These are phyloP conservation scores for Cenchrus fungigraminus DNA, from an alignment of 176 grass and related monocot species.

Conservation along the genomic window DNA sequence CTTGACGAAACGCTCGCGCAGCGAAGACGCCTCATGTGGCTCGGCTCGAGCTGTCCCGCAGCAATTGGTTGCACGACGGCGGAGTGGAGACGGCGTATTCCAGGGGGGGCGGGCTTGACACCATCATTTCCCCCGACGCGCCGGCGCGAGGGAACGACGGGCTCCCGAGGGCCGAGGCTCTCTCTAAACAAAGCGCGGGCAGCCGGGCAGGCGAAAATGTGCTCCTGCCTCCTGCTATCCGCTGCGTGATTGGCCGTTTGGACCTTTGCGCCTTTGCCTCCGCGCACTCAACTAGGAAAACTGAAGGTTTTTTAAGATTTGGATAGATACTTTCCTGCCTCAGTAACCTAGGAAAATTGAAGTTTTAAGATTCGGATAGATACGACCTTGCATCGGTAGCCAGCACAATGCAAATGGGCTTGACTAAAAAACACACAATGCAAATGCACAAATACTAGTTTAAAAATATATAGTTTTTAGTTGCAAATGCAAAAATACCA, in stretches of 20 bases:
- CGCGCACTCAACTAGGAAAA: constrained; percentile 2
- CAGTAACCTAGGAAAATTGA: constrained; percentile 9
- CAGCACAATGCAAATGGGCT: not conserved
- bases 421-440: not conserved
- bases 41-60: not conserved
- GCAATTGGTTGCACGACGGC: constrained; percentile 12
- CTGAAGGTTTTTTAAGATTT: not conserved
- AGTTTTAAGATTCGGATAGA: not conserved
- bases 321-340: constrained; percentile 3
- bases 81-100: constrained; percentile 25
- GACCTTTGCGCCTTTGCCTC: not conserved
- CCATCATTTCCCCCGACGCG: constrained; percentile 38
- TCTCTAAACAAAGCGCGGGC: not conserved
- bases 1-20: not conserved
- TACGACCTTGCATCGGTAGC: not conserved
- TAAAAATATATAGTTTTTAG: too few species aligned
- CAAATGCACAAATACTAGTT: not conserved
- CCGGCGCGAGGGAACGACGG: not conserved
- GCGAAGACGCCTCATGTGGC: not conserved
- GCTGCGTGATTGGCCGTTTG: constrained; percentile 26
- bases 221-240: constrained; percentile 14
- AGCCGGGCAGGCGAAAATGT: constrained; percentile 7
- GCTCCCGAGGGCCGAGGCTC: not conserved
- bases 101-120: constrained; percentile 43
- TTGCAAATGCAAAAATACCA: too few species aligned